Conservation (phyloP, 2,329 filamentous ascomycete species). For the Cercospora sesami region DNA sequence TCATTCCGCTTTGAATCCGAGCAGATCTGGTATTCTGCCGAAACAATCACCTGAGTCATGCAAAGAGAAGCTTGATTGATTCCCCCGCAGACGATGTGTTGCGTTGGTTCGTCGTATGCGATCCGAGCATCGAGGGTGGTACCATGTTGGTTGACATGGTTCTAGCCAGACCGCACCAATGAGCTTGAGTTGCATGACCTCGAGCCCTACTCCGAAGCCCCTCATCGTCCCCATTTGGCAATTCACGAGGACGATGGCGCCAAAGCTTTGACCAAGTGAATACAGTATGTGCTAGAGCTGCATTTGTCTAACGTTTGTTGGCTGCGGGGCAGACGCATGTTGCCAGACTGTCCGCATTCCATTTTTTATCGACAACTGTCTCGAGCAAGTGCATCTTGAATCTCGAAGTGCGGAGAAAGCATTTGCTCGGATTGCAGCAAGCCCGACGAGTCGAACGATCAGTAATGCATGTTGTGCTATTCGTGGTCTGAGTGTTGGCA, state of each 20-base stretch:
- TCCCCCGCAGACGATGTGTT: accelerated
- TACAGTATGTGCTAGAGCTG: not conserved
- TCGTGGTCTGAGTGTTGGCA: not conserved
- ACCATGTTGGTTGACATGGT: not conserved
- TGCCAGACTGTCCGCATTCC: not conserved
- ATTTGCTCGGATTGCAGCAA: not conserved
- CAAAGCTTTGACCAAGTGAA: not conserved
- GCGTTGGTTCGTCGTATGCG: not conserved
- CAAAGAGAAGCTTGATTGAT: not conserved
- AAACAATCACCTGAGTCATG: not conserved
- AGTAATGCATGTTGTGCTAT: not conserved
- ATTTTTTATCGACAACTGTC: not conserved
- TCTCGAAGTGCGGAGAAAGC: not conserved
- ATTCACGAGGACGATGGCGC: not conserved
- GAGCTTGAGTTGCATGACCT: not conserved
- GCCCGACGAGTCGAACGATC: not conserved
- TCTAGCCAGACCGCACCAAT: not conserved
- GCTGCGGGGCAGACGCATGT: not conserved
- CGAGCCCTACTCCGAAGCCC: not conserved
- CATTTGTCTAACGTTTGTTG: not conserved
- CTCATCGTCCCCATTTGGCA: not conserved
- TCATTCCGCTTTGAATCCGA: not conserved
- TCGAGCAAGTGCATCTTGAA: not conserved
- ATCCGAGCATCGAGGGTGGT: not conserved
- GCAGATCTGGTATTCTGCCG: not conserved